A percentile compares a stretch with the other conserved stretches of the same genome.
Conservation (phyloP, 495 filamentous ascomycete species). For the Xylaria cubensis region DNA sequence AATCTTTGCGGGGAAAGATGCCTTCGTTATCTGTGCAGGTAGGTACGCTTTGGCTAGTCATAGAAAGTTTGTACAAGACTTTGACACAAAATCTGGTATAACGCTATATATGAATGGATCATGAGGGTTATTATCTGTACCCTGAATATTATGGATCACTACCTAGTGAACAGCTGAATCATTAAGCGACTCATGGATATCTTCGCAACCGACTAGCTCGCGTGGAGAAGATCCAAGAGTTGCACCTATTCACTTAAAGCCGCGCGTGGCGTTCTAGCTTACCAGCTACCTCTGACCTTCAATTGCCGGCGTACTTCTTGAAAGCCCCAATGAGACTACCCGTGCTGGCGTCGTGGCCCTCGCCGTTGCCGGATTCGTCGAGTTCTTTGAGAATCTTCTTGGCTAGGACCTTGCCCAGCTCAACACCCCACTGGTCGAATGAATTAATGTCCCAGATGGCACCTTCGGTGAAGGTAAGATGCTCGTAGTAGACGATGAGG, state of each 20-base stretch:
- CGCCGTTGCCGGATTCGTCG: slow-evolving; percentile 72
- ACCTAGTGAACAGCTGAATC: too few species aligned
- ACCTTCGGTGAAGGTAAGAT: slow-evolving; percentile 96
- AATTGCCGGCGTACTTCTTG: slow-evolving; percentile 61
- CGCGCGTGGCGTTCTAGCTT: slow-evolving; percentile 21
- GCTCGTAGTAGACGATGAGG: slow-evolving; percentile 98
- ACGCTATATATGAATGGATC: too few species aligned
- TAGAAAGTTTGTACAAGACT: too few species aligned
- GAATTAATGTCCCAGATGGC: slow-evolving; percentile 99
- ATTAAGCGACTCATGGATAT: too few species aligned
- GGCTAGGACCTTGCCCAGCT: slow-evolving; percentile 93
- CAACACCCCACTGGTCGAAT: slow-evolving; percentile 99
- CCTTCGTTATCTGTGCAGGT: too few species aligned
- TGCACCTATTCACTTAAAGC: slow-evolving; percentile 24
- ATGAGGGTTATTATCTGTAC: too few species aligned
- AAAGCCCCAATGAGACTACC: slow-evolving; percentile 88
- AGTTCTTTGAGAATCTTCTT: slow-evolving; percentile 86
- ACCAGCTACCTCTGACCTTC: slow-evolving; percentile 36
- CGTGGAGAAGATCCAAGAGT: too few species aligned
- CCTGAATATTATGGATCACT: too few species aligned
- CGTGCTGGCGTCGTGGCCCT: slow-evolving; percentile 83
- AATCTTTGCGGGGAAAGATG: too few species aligned
- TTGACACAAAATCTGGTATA: too few species aligned
- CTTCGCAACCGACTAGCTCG: too few species aligned
- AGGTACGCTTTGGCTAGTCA: too few species aligned